These are phyloP conservation scores for Nakataea oryzae DNA, from an alignment of 2,329 filamentous ascomycete species.

Conservation along the genomic window DNA sequence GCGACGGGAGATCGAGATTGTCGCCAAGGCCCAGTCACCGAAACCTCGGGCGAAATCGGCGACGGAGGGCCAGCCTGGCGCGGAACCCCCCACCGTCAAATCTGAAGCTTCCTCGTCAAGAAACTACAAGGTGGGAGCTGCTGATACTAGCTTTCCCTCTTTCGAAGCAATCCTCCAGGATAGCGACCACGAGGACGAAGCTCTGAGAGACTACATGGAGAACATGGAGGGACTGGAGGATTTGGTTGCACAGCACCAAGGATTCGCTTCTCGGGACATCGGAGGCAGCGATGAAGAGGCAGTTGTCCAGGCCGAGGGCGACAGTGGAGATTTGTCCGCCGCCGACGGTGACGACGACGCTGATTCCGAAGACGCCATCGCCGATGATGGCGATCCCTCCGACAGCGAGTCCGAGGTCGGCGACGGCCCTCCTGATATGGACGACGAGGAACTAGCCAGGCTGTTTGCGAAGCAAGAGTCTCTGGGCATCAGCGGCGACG, in stretches of 20 bases:
- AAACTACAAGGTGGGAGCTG: not conserved
- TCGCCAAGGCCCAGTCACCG: slow-evolving; percentile 6
- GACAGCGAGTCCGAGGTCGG: slow-evolving; percentile 25
- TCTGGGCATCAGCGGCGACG: slow-evolving; percentile 48
- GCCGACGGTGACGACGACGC: slow-evolving; percentile 18
- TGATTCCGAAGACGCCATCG: slow-evolving; percentile 20
- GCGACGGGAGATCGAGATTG: slow-evolving; percentile 1
- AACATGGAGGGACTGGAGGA: slow-evolving; percentile 41
- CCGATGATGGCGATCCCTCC: not conserved
- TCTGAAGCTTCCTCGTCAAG: not conserved
- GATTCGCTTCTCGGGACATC: slow-evolving; percentile 26
- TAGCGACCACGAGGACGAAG: slow-evolving; percentile 30
- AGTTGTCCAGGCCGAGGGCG: slow-evolving; percentile 9
- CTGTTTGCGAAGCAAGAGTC: slow-evolving; percentile 52
- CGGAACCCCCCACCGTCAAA: not conserved
- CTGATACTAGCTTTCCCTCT: not conserved
- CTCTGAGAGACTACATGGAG: slow-evolving; percentile 59
- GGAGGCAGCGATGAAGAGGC: slow-evolving; percentile 32
- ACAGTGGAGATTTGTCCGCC: not conserved
- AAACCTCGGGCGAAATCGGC: not conserved
- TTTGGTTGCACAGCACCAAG: slow-evolving; percentile 8
- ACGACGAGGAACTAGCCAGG: slow-evolving; percentile 53
- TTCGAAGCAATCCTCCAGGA: not conserved
- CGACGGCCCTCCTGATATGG: slow-evolving; percentile 31
- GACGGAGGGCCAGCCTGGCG: not conserved